A percentile compares a stretch with the other conserved stretches of the same genome.
These are phyloP conservation scores for Solanum pinnatisectum DNA, from an alignment of 257 asterid species.

Conservation along the genomic window DNA sequence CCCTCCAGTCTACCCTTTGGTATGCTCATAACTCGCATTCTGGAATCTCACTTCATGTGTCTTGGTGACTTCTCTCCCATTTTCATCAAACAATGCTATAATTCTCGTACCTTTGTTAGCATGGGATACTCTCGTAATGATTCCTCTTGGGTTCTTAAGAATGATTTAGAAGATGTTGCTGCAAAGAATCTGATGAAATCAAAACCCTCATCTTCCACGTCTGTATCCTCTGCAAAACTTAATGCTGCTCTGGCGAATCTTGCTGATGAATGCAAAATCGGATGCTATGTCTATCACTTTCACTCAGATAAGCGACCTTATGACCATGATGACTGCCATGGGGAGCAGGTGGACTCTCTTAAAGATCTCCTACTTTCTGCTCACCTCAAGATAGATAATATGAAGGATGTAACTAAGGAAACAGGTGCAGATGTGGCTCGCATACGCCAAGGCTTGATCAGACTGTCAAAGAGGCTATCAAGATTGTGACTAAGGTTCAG, in stretches of 20 bases:
- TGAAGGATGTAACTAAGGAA: too few species aligned
- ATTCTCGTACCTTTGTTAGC: not conserved
- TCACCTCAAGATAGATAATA: too few species aligned
- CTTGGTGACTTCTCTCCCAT: not conserved
- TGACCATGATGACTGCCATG: not conserved
- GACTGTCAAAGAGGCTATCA: too few species aligned
- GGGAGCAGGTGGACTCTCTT: not conserved
- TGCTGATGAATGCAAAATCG: not conserved
- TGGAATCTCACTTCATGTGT: not conserved
- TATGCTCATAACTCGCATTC: not conserved
- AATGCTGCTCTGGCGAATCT: not conserved
- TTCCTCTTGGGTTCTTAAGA: not conserved
- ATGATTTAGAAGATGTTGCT: not conserved
- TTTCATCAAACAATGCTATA: not conserved
- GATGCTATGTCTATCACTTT: not conserved
- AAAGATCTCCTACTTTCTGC: not conserved
- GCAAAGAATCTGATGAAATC: not conserved
- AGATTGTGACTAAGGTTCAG: too few species aligned
- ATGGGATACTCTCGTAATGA: not conserved
- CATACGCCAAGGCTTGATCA: too few species aligned
- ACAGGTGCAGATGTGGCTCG: too few species aligned
- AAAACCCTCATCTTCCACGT: not conserved
- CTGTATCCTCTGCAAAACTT: not conserved
- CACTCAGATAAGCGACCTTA: not conserved
- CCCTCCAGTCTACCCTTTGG: not conserved